phyloP scores from a whole-genome alignment of 2,329 filamentous ascomycete genomes.

The Xylaria sp. region DNA sequence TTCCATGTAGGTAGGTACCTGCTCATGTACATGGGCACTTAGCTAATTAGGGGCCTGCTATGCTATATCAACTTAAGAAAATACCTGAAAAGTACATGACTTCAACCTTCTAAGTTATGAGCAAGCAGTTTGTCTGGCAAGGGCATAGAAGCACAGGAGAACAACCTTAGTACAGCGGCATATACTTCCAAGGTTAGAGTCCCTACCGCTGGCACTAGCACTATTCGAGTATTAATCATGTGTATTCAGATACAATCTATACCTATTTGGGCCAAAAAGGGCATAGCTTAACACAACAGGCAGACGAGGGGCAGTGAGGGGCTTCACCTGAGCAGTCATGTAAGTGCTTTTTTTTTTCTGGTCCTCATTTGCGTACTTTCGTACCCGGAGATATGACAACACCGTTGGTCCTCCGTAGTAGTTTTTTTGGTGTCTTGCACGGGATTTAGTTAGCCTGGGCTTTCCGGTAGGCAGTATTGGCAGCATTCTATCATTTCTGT shows the following conservation, averaged over 20 bases:
- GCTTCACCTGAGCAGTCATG: conserved; percentile 6
- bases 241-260: background rate
- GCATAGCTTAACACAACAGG: background rate
- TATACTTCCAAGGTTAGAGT: background rate
- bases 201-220: conserved; percentile 14
- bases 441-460: background rate
- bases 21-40: background rate
- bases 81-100: background rate
- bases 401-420: conserved; percentile 1
- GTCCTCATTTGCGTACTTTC: conserved; percentile 3
- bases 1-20: background rate
- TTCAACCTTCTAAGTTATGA: background rate
- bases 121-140: background rate
- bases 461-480: background rate
- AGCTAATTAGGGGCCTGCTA: too few relatives aligned
- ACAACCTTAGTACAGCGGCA: background rate
- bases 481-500: conserved; percentile 9
- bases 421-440: conserved; percentile 1
- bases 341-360: conserved; percentile 13
- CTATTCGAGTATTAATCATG: conserved; percentile 17
- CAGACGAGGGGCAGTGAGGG: conserved; percentile 15
- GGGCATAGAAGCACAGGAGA: background rate
- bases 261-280: conserved; percentile 1
- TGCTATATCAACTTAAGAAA: background rate
- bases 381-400: conserved; percentile 17